A percentile compares a stretch with the other conserved stretches of the same genome.
These are phyloP conservation scores for Cylindrotheca fusiformis DNA, from an alignment of 108 stramenopile species.

Conservation along the genomic window DNA sequence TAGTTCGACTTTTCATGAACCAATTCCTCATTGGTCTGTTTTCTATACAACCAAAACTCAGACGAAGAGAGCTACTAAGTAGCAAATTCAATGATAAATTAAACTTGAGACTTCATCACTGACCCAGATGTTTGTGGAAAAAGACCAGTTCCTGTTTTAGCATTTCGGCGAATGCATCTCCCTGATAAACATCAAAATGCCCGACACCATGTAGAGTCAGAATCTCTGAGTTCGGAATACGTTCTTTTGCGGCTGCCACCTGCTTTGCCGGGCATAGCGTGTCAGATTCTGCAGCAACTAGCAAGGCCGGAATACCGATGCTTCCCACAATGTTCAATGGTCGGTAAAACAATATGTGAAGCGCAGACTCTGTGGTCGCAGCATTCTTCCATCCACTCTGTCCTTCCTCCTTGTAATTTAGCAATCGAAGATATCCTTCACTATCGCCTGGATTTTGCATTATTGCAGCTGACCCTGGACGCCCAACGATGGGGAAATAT, in stretches of 20 bases:
- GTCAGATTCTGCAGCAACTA: slow-evolving; percentile 22
- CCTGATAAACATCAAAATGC: slow-evolving; percentile 17
- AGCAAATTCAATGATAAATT: too few species aligned
- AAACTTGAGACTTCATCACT: too few species aligned
- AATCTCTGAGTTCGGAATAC: neutral
- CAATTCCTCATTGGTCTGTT: too few species aligned
- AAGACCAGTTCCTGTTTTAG: neutral
- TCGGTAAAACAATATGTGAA: slow-evolving; percentile 20
- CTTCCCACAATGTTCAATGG: slow-evolving; percentile 7
- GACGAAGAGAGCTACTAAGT: too few species aligned
- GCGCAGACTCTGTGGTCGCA: slow-evolving; percentile 8
- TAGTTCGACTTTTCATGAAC: too few species aligned
- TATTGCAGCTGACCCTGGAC: slow-evolving; percentile 25
- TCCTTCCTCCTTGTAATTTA: neutral
- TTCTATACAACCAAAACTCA: too few species aligned
- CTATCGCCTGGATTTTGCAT: slow-evolving; percentile 37
- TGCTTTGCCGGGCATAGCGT: slow-evolving; percentile 22
- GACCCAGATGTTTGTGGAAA: neutral
- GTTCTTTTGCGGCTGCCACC: neutral
- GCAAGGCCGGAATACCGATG: slow-evolving; percentile 2
- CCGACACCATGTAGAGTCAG: neutral
- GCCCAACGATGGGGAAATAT: slow-evolving; percentile 26
- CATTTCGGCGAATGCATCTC: neutral
- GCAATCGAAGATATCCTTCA: slow-evolving; percentile 15
- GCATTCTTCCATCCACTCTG: slow-evolving; percentile 22